Base-by-base conservation (phyloP, 2,329 filamentous ascomycete genomes). In the Cladosporium halotolerans region DNA sequence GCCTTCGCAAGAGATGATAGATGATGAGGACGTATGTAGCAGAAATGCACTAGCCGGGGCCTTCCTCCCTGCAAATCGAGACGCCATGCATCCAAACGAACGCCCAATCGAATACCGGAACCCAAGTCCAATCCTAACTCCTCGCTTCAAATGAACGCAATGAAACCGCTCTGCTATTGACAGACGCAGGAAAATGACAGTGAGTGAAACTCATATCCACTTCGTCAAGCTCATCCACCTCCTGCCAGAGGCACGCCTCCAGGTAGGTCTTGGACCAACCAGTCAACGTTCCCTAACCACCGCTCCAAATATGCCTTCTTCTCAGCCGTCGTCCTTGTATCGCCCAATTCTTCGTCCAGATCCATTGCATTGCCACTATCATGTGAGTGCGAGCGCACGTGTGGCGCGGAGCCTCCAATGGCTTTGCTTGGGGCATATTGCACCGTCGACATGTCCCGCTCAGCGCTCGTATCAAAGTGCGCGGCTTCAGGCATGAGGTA, bases 401-500 rank as follows among this genome's bases (percentile, higher is more conserved):
- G 62, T 14, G 23, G 11, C 11, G 36, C n/a, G 9, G 44, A 38
- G 4, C 40, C 48, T 3, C 55, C 59, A 11, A 52, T 54, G 42
- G 55, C 48, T 55, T 66, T 66, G 44, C 60, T 61, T n/a, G 57
- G 49, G 32, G 46, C 57, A 49, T 62, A 53, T 54, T 63, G 60
- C 46, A 64, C 45, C 3, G 57, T 59, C 5, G 63, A 58, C 14
- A 61, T 65, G 38, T 65, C 63, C 2, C 62, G 63, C 31, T 61
- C 62, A 16, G 58, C 63, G 9, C 52, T 53, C n/a, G 55, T 58
- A 8, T 54, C 52, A 10, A 14, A 6, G 3, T 14, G n/a, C 11
- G 53, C 36, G n/a, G 57, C 84, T 73, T 99, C 93, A 47, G 92
- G 91, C 86, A 97, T 96, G 62, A 99, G 84, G 71, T 97, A 99